Base-by-base conservation (phyloP, 2,329 filamentous ascomycete species). In the Pseudohalonectria lignicola region DNA sequence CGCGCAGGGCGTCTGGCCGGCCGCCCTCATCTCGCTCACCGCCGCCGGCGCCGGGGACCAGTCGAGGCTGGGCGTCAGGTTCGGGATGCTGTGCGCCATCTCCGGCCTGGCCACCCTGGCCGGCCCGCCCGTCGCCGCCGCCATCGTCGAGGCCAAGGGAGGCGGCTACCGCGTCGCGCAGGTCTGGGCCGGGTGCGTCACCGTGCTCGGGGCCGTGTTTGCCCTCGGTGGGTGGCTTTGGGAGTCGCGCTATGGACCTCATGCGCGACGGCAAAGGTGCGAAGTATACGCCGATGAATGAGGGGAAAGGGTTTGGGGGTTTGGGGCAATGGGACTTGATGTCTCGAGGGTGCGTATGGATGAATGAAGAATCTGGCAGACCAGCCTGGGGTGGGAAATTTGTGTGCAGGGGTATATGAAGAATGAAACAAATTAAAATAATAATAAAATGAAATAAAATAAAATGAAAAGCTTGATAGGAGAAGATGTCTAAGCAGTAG, bases 21-120 rank as follows among this genome's bases (percentile, higher is more conserved):
- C 53, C 4, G 52, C 54, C 8, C 46, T 65, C 29, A 57, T 61
- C 5, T 58, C 57, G 40, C 45, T 66, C 39, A 62, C 57, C 9
- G 47, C 45, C 13, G n/a, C n/a, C n/a, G n/a, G n/a, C n/a, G n/a
- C n/a, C n/a, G n/a, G n/a, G n/a, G 55, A 62, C 43, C 56, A 57
- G 17, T 46, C 49, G 30, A 61, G 60, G 49, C 59, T 64, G 50
- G 63, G 63, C 21, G 57, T 53, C 9, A 47, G 63, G 9, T 64
- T 65, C 41, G 63, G 64, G 41, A 66, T 66, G 62, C 53, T 63
- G 28, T 59, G 57, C 36, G 59, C 57, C 0, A 42, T 66, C 8
- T 48, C 55, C 10, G 55, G 56, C 2, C 57, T 66, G 30, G 63
- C 61, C 4, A 58, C 59, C 4, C 49, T 67, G 30, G 60, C 61